These are phyloP conservation scores for Penicillium silybi DNA, from an alignment of 495 filamentous ascomycete genomes.

Conservation along the genomic window DNA sequence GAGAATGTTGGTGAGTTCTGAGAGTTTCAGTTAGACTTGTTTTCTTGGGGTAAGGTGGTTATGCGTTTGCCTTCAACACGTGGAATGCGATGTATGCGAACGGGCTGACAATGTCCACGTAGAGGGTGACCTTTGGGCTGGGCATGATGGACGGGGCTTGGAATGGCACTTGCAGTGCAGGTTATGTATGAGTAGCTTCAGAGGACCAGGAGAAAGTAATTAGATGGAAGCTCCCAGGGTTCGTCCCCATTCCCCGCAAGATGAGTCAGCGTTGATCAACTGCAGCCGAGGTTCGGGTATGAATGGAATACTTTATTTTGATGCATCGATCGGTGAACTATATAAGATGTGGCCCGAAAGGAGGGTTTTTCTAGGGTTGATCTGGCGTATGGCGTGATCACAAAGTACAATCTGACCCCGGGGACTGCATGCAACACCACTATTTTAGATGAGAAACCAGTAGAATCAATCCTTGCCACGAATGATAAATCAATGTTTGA, in stretches of 20 bases:
- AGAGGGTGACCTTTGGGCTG: slow-evolving; percentile 59
- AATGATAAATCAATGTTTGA: too few relatives aligned
- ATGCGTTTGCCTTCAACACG: slow-evolving; percentile 49
- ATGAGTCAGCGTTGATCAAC: slow-evolving; percentile 12
- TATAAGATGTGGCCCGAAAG: neutral
- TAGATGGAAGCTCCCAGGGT: neutral
- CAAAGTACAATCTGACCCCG: too few relatives aligned
- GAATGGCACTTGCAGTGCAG: neutral
- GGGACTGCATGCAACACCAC: too few relatives aligned
- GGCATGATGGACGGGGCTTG: slow-evolving; percentile 37
- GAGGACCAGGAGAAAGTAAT: neutral
- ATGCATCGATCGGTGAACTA: neutral
- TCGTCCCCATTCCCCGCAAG: slow-evolving; percentile 3
- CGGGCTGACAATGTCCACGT: slow-evolving; percentile 66
- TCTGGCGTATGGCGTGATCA: neutral
- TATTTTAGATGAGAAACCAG: too few relatives aligned
- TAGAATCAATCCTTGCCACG: too few relatives aligned
- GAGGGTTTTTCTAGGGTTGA: neutral
- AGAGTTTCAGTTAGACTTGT: neutral
- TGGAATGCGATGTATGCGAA: slow-evolving; percentile 69
- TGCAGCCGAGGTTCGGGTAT: slow-evolving; percentile 7
- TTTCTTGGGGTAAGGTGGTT: neutral
- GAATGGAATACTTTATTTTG: neutral
- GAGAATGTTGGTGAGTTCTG: slow-evolving; percentile 62
- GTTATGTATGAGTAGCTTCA: neutral